Base-by-base conservation (phyloP, 1,139 yeast species). In the Arxiozyma heterogenica region DNA sequence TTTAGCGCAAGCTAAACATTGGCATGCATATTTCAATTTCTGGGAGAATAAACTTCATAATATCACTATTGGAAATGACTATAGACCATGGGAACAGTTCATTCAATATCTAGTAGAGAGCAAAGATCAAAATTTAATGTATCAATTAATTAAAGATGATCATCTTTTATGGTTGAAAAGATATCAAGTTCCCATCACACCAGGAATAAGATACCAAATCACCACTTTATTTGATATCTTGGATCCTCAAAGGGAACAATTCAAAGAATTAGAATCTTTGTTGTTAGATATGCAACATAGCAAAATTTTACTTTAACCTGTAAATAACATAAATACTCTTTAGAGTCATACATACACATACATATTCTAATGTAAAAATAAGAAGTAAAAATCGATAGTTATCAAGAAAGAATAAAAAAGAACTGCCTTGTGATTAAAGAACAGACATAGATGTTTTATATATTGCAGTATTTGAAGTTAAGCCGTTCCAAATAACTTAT, bases 1-100 rank as follows among this genome's bases (percentile, higher is more conserved):
- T 5, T 51, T 65, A 15, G 59, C 62, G 1, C 53, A 59, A 21
- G 53, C 54, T 8, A 54, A 57, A 27, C 58, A 60, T 22, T 65
- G 66, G 63, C 39, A 54, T 15, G 58, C 57, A 34, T 47, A 63
- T 15, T 55, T 60, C 44, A 56, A 55, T 39, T 59, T 64, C 41
- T 65, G 69, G 70, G 60, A 57, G 41, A 47, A 48, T 11, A 57
- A 57, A 22, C 49, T 54, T 15, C 50, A 51, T 18, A 51, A 44
- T 30, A 34, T 54, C 25, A 46, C 41, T 8, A 57, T 57, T 18
- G 58, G 56, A 4, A 55, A 51, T 21, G 67, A 64, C 46, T 50
- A 50, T 21, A 59, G 67, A 30, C 68, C 68, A 2, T 65, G 69
- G 69, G 44, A 49, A 6, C 53, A 58, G 8, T 60, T 63, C n/a